Conservation (phyloP, 306 rosid genomes). For the Acacia crassicarpa region DNA sequence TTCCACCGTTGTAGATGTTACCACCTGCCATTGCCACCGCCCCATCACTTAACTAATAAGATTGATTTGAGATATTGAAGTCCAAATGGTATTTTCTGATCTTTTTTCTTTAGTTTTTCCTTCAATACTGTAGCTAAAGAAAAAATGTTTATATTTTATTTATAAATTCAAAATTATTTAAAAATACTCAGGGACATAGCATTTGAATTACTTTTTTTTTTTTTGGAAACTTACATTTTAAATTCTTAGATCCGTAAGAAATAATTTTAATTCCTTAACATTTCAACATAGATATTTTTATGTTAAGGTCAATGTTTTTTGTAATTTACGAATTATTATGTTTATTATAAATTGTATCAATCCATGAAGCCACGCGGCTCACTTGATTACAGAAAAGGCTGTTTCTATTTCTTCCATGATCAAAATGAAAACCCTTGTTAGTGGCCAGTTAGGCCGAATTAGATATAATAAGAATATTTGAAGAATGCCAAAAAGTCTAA, state of each 20-base stretch:
- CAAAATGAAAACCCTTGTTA: background rate
- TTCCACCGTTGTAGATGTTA: too few species aligned
- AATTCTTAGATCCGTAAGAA: background rate
- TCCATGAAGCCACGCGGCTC: background rate
- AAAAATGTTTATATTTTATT: too few species aligned
- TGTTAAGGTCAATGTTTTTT: background rate
- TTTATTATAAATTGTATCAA: background rate
- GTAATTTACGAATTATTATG: slow-evolving; percentile 1
- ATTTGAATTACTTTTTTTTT: too few species aligned
- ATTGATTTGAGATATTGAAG: too few species aligned
- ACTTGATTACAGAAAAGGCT: background rate
- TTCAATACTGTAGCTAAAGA: too few species aligned
- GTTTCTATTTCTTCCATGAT: background rate
- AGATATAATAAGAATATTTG: background rate
- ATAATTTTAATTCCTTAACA: background rate
- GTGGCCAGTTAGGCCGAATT: slow-evolving; percentile 17
- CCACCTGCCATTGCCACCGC: too few species aligned
- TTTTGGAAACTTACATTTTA: background rate
- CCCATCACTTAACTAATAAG: too few species aligned
- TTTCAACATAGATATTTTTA: background rate
- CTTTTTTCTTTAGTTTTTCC: too few species aligned
- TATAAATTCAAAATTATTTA: too few species aligned
- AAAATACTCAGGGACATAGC: background rate
- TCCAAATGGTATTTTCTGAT: too few species aligned
- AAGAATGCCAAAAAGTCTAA: slow-evolving; percentile 30